phyloP scores from a whole-genome alignment of 2,329 filamentous ascomycete species.

The Sporothrix brunneoviolacea region DNA sequence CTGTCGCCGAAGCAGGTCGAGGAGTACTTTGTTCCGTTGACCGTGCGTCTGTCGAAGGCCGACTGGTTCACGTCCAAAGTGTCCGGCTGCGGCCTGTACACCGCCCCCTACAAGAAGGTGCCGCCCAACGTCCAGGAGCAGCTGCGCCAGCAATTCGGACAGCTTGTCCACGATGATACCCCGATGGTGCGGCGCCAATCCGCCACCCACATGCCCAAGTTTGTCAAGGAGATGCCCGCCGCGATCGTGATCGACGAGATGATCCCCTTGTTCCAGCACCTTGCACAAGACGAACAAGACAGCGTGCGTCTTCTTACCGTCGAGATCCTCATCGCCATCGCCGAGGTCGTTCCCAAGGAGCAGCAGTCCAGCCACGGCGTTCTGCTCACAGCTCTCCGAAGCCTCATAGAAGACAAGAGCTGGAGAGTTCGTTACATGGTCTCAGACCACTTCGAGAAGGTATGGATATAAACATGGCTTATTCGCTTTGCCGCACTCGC shows the following conservation, averaged over 20 bases:
- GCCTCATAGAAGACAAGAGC: slow-evolving; percentile 97
- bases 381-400: slow-evolving; percentile 80
- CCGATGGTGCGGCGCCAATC: slow-evolving; percentile 98
- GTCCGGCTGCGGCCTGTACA: slow-evolving; percentile 92
- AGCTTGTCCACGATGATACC: slow-evolving; percentile 94
- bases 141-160: slow-evolving; percentile 83
- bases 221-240: slow-evolving; percentile 93
- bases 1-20: slow-evolving; percentile 89
- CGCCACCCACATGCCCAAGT: slow-evolving; percentile 93
- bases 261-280: slow-evolving; percentile 97
- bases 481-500: too few species aligned
- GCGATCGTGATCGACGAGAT: slow-evolving; percentile 94
- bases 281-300: slow-evolving; percentile 94
- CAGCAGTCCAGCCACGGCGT: slow-evolving; percentile 96
- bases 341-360: slow-evolving; percentile 95
- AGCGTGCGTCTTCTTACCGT: slow-evolving; percentile 94
- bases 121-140: slow-evolving; percentile 81
- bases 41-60: slow-evolving; percentile 92
- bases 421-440: slow-evolving; percentile 99
- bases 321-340: slow-evolving; percentile 91
- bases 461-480: slow-evolving; percentile 29
- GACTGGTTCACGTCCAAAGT: slow-evolving; percentile 99
- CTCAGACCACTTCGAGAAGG: slow-evolving; percentile 96
- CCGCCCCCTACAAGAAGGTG: slow-evolving; percentile 86
- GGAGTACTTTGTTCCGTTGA: slow-evolving; percentile 94